phyloP scores from a whole-genome alignment of 2,329 filamentous ascomycete species.

The Aspergillus pseudoviridinutans region DNA sequence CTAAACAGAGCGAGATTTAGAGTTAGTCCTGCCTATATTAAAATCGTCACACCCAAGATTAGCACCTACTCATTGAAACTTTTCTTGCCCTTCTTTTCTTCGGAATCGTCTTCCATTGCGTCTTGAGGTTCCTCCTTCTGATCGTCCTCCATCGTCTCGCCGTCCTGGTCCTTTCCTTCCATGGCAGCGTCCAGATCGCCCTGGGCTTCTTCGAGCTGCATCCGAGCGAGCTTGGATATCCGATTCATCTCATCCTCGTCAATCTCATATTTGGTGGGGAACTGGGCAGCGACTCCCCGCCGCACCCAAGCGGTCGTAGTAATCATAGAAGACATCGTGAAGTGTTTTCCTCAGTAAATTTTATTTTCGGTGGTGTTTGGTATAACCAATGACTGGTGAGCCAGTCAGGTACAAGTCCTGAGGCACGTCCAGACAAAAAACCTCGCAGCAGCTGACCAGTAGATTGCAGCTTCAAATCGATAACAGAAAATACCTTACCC shows the following conservation, averaged over 20 bases:
- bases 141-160: conserved; percentile 37
- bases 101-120: conserved; percentile 20
- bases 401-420: neutral
- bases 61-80: neutral
- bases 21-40: conserved; percentile 5
- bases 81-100: conserved; percentile 19
- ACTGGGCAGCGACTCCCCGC: conserved; percentile 70
- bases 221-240: conserved; percentile 68
- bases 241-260: conserved; percentile 72
- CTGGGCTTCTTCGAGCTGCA: conserved; percentile 87
- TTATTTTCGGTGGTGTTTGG: neutral
- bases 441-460: neutral
- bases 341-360: neutral
- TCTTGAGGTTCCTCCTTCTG: conserved; percentile 24
- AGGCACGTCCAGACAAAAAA: neutral
- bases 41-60: neutral
- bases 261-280: conserved; percentile 70
- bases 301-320: conserved; percentile 73
- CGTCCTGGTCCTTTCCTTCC: conserved; percentile 42
- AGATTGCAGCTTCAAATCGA: neutral
- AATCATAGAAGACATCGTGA: conserved; percentile 59
- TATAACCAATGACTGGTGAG: neutral
- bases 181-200: conserved; percentile 75
- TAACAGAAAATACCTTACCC: neutral
- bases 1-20: conserved; percentile 21